phyloP scores from a whole-genome alignment of 352 stramenopile species.

The Pythium guiyangense region DNA sequence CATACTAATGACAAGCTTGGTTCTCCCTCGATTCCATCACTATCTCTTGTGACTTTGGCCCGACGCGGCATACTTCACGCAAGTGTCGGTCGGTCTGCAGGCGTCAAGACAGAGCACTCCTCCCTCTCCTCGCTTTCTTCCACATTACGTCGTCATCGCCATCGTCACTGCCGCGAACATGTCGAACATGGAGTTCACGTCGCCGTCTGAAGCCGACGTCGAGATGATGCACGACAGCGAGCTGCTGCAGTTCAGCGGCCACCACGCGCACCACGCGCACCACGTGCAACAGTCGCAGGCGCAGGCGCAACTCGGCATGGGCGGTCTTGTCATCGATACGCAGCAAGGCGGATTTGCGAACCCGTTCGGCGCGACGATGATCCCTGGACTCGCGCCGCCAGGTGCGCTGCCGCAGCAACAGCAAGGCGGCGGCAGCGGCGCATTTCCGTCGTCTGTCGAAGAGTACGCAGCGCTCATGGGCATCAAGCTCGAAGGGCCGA shows the following conservation, averaged over 20 bases:
- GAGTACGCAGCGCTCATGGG: constrained; percentile 82
- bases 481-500: constrained; percentile 71
- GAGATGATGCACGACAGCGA: constrained; percentile 77
- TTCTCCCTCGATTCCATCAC: too few relatives aligned
- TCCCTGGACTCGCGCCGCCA: constrained; percentile 27
- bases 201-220: constrained; percentile 52
- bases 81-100: too few relatives aligned
- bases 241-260: constrained; percentile 35
- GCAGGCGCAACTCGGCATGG: constrained; percentile 6
- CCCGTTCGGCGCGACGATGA: constrained; percentile 49
- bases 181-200: constrained; percentile 51
- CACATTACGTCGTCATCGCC: too few relatives aligned
- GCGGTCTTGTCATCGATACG: constrained; percentile 15
- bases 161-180: not conserved
- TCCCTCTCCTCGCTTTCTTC: too few relatives aligned
- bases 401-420: constrained; percentile 16
- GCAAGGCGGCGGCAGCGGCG: constrained; percentile 17
- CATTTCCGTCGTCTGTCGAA: constrained; percentile 46
- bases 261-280: constrained; percentile 16
- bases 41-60: too few relatives aligned
- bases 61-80: too few relatives aligned
- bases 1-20: too few relatives aligned
- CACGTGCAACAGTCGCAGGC: constrained; percentile 10
- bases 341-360: constrained; percentile 28
- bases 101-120: too few relatives aligned